Evolutionary conservation across 352 stramenopile species (phyloP).

Genomic region (Phytophthora parvispora): DNA sequence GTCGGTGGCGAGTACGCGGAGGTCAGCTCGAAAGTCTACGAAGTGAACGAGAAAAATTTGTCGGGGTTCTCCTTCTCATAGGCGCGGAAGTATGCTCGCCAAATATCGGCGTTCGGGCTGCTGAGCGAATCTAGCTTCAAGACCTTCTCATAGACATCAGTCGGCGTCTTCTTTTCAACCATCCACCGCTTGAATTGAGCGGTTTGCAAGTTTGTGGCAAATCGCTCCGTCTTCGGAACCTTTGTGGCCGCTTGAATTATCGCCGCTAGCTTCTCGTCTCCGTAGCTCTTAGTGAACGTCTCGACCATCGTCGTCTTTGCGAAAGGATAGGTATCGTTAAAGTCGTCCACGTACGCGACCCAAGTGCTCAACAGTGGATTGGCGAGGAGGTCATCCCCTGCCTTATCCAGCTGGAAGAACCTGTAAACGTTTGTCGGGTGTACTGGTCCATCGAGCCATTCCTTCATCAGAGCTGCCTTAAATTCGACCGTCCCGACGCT

Average conservation of each 20-base stretch:
- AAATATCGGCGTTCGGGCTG: slow-evolving; percentile 9
- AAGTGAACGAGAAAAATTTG: slow-evolving; percentile 8
- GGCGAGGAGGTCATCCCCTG: background rate
- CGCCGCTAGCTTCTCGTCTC: slow-evolving; percentile 11
- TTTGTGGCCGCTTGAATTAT: slow-evolving; percentile 13
- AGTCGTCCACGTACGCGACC: background rate
- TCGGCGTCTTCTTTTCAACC: slow-evolving; percentile 1
- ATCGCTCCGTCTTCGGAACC: background rate
- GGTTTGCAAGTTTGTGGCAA: slow-evolving; percentile 17
- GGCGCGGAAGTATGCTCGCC: too few relatives aligned
- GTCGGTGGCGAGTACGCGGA: too few relatives aligned
- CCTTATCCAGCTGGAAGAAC: background rate
- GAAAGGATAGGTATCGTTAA: background rate
- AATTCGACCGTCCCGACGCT: background rate
- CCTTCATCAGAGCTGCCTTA: background rate
- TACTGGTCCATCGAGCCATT: background rate
- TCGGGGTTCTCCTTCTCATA: slow-evolving; percentile 7
- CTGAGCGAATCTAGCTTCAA: slow-evolving; percentile 6
- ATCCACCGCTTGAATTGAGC: slow-evolving; percentile 23
- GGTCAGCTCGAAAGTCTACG: too few relatives aligned
- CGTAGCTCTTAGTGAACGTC: slow-evolving; percentile 20
- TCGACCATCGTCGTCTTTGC: slow-evolving; percentile 6
- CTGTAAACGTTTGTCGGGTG: background rate
- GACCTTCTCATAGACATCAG: slow-evolving; percentile 7
- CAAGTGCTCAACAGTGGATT: background rate